Conservation (phyloP, 306 rosid species). For the Datisca glomerata region DNA sequence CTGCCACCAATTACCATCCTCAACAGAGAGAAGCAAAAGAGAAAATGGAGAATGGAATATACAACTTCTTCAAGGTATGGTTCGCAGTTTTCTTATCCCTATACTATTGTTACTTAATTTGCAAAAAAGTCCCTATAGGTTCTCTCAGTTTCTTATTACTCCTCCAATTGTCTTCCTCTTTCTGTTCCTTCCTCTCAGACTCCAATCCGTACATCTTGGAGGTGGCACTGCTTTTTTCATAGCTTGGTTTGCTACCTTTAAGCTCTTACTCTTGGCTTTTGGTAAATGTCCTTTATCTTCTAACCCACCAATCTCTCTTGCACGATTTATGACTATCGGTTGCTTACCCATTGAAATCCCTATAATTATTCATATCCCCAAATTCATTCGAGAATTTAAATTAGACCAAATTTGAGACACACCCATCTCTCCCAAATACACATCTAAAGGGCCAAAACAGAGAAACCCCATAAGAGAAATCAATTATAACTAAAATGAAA, state of each 20-base stretch:
- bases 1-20: no score
- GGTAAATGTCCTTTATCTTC: slow-evolving; percentile 28
- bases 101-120: slow-evolving; percentile 15
- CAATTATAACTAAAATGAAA: no score
- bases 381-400: neutral
- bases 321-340: slow-evolving; percentile 36
- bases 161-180: slow-evolving; percentile 17
- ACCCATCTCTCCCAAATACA: no score
- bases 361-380: neutral
- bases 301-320: slow-evolving; percentile 25
- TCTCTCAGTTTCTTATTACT: slow-evolving; percentile 7
- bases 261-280: no score
- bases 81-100: slow-evolving; percentile 16
- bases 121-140: slow-evolving; percentile 17
- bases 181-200: slow-evolving; percentile 19
- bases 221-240: slow-evolving; percentile 18
- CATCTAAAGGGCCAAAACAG: no score
- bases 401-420: no score
- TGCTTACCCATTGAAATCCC: slow-evolving; percentile 63
- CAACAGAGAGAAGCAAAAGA: no score
- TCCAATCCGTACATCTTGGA: slow-evolving; percentile 16
- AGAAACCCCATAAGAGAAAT: no score
- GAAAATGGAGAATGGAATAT: slow-evolving; percentile 20
- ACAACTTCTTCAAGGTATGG: slow-evolving; percentile 20
- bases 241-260: no score